Evolutionary conservation across 1,284 basidiomycete species (phyloP), one percentile per base, ranked within the genome.

Genomic region (Pseudozyma flocculosa): DNA sequence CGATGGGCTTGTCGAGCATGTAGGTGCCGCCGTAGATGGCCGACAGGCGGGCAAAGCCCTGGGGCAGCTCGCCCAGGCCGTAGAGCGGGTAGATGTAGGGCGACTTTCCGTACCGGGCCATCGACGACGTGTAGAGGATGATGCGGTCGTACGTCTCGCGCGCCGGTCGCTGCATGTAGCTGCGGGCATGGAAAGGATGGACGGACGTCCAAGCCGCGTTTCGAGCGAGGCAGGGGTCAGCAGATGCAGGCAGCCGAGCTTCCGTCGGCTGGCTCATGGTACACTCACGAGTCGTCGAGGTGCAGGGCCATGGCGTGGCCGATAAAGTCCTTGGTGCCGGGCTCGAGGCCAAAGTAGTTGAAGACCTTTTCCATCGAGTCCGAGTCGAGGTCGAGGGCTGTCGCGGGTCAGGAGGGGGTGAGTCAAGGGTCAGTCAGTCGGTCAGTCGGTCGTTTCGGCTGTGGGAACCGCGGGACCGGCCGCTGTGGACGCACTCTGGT

Each of bases 61-160:
- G 95, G 19, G 95, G 95, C 45, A 99, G 88, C 80, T 99, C 95
- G 70, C 95, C 95, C 46, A 99, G 88, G 65, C 95, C 95, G 80
- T 98, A 99, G 48, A 97, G 85, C 15, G 95, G 95, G 83, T 99
- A 98, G 79, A 99, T 96, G 84, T 98, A 99, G 3, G 95, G 95
- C 18, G 95, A 98, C 81, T 98, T 98, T 73, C 95, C 95, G 81
- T 96, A 98, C 50, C 95, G 90, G 26, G 95, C 92, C 91, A 99
- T 96, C 19, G 94, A 98, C 9, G 90, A 88, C 17, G 92, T 96
- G 83, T 99, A 99, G 58, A 98, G 86, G 66, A 97, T 84, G 80
- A 98, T 96, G 59, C 95, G 90, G 75, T 96, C 88, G 79, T 96
- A 93, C 7, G 94, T 84, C 48, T 88, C 85, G 47, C 92, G 88